Base-by-base conservation (phyloP, 768 basidiomycete genomes). In the Tulasnella sp. region DNA sequence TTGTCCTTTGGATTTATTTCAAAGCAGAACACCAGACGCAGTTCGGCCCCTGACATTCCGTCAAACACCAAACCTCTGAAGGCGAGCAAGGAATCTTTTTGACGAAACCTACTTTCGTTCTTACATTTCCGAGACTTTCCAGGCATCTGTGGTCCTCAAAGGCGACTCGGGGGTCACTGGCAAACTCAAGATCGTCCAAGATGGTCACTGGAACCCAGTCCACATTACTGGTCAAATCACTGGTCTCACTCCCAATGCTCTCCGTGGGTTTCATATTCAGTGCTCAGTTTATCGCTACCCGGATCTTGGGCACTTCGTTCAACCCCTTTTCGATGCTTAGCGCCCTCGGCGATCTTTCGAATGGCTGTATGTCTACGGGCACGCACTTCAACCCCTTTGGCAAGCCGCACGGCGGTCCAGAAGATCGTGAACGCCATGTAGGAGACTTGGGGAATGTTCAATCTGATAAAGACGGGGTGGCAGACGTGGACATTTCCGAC, bases 181-280 rank as follows among this genome's bases (percentile, higher is more conserved):
- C 55, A 89, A 87, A 5, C 88, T 94, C 78, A 86, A 85, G 55
- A 93, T 95, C 83, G 85, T 86, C 39, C 93, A 94, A 83, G 82
- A 82, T 70, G 75, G 85, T 2, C 82, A 85, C 23, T 83, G 83
- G 76, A 87, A 86, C 2, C 87, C 89, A 35, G 91, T 93, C 72
- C 88, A 85, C 18, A 84, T 95, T 55, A 88, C 87, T 13, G 92
- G 92, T 37, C 86, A 88, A 74, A 85, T 95, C 80, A 86, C 84
- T 77, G 88, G 88, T 79, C 87, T 95, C 69, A 87, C 89, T 80
- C 85, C 90, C 5, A 86, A 86, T 72, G 86, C 90, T 5, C 82
- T 86, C 78, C 88, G 90, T 46, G 94, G 94, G 6, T 93, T 94
- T 85, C 94, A 95, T 84, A 85, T 95, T 77, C 93, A 95, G 92